Evolutionary conservation across 116 monocot genomes (phyloP).

Genomic region (Thalassia testudinum): DNA sequence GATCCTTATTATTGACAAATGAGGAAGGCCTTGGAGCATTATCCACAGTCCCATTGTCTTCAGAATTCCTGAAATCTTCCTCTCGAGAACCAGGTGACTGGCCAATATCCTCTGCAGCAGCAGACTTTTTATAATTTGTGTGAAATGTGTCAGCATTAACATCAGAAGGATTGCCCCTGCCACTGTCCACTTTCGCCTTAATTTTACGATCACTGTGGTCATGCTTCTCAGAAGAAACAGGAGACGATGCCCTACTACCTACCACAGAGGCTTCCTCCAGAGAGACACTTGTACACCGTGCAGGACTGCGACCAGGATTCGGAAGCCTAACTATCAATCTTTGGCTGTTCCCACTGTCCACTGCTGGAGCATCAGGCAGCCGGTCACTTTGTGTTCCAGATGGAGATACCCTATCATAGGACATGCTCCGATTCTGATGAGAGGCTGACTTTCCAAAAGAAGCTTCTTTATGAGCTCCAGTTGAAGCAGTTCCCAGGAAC

Average conservation of each 20-base stretch:
- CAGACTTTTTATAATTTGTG: slow-evolving; percentile 20
- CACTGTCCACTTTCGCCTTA: slow-evolving; percentile 24
- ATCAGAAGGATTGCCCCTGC: slow-evolving; percentile 15
- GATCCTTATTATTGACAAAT: slow-evolving; percentile 20
- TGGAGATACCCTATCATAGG: slow-evolving; percentile 30
- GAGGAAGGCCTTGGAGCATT: slow-evolving; percentile 23
- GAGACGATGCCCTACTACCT: slow-evolving; percentile 55
- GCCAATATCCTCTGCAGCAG: slow-evolving; percentile 12
- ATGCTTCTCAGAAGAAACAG: slow-evolving; percentile 31
- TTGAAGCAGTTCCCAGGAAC: slow-evolving; percentile 10
- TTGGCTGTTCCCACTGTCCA: slow-evolving; percentile 54
- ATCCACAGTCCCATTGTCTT: slow-evolving; percentile 10
- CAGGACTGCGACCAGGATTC: slow-evolving; percentile 77
- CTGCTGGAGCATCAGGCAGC: slow-evolving; percentile 25
- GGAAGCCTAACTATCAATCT: slow-evolving; percentile 83
- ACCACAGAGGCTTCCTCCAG: slow-evolving; percentile 35
- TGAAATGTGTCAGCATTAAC: slow-evolving; percentile 27
- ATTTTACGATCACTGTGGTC: slow-evolving; percentile 29
- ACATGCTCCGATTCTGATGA: slow-evolving; percentile 13
- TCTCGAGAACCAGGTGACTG: slow-evolving; percentile 16
- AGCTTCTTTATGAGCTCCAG: slow-evolving; percentile 39
- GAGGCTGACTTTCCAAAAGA: slow-evolving; percentile 23
- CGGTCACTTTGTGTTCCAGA: slow-evolving; percentile 37
- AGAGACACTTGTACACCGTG: slow-evolving; percentile 29
- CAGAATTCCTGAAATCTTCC: slow-evolving; percentile 12